Percentiles rank a stretch among this genome's conserved stretches.
These are phyloP conservation scores for Canavalia gladiata DNA, from an alignment of 306 rosid species.

Conservation along the genomic window DNA sequence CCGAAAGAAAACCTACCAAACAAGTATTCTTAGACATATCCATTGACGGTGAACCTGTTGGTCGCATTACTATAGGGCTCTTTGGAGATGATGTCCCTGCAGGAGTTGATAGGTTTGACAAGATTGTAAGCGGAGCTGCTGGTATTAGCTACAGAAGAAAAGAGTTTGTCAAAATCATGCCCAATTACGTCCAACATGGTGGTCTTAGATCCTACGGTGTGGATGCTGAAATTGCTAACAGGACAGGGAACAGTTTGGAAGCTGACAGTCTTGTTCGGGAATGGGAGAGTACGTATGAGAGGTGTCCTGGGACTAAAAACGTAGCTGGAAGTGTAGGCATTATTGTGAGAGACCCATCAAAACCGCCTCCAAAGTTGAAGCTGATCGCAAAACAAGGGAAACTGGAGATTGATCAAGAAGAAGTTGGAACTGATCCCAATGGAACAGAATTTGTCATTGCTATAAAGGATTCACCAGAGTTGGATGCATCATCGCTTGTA, in stretches of 20 bases:
- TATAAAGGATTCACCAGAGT: constrained; percentile 75
- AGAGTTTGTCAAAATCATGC: constrained; percentile 82
- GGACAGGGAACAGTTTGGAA: constrained; percentile 64
- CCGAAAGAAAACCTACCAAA: constrained; percentile 62
- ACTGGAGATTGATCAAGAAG: constrained; percentile 89
- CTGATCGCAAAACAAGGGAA: constrained; percentile 82
- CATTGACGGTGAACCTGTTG: constrained; percentile 74
- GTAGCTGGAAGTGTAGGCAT: constrained; percentile 79
- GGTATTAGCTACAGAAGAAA: constrained; percentile 92
- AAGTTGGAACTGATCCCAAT: constrained; percentile 73
- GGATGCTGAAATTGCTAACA: constrained; percentile 72
- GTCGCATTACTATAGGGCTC: constrained; percentile 73
- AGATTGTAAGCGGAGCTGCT: constrained; percentile 84
- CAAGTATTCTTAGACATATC: constrained; percentile 76
- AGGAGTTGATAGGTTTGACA: constrained; percentile 74
- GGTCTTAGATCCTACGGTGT: constrained; percentile 88
- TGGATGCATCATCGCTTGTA: constrained; percentile 63
- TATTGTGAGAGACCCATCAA: constrained; percentile 84
- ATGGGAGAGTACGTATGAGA: constrained; percentile 68
- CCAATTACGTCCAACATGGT: constrained; percentile 76
- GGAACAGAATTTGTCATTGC: constrained; percentile 82
- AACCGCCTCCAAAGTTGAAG: constrained; percentile 80
- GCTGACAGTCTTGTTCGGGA: constrained; percentile 64
- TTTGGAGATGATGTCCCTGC: constrained; percentile 67
- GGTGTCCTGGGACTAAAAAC: constrained; percentile 78